phyloP scores from a whole-genome alignment of 192 early-diverging fungal species.

The Backusella morwellensis region DNA sequence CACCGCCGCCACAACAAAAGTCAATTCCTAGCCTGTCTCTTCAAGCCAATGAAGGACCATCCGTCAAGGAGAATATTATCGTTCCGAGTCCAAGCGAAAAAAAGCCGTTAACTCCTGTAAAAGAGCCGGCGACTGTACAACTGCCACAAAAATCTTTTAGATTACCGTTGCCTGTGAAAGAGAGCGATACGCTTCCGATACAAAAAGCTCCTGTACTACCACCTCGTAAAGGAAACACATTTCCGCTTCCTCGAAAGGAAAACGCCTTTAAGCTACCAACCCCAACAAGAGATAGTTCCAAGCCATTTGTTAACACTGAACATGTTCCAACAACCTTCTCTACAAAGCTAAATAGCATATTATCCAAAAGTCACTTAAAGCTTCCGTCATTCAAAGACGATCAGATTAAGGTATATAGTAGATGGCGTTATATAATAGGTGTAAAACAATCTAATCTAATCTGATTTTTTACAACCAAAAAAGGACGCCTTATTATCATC shows the following conservation, averaged over 20 bases:
- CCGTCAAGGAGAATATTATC: not conserved
- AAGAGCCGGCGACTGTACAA: not conserved
- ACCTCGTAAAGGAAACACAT: not conserved
- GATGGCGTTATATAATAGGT: not conserved
- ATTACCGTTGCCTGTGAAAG: not conserved
- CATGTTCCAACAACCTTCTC: not conserved
- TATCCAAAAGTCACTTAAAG: not conserved
- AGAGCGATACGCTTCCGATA: not conserved
- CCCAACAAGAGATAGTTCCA: not conserved
- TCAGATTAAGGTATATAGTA: not conserved
- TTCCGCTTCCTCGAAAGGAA: constrained; percentile 3
- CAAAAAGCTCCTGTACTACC: constrained; percentile 4
- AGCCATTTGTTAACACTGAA: not conserved
- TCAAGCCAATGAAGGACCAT: not conserved
- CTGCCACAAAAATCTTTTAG: not conserved
- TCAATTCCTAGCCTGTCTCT: not conserved
- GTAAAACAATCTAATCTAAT: not conserved
- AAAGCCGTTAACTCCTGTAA: not conserved
- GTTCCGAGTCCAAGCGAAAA: not conserved
- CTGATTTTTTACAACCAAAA: not conserved
- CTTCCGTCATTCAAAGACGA: not conserved
- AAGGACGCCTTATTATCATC: not conserved
- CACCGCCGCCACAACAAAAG: not conserved
- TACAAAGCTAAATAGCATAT: not conserved
- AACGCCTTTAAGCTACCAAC: not conserved